Base-by-base conservation (phyloP, 148 eudicot species). In the Camellia granthamiana region DNA sequence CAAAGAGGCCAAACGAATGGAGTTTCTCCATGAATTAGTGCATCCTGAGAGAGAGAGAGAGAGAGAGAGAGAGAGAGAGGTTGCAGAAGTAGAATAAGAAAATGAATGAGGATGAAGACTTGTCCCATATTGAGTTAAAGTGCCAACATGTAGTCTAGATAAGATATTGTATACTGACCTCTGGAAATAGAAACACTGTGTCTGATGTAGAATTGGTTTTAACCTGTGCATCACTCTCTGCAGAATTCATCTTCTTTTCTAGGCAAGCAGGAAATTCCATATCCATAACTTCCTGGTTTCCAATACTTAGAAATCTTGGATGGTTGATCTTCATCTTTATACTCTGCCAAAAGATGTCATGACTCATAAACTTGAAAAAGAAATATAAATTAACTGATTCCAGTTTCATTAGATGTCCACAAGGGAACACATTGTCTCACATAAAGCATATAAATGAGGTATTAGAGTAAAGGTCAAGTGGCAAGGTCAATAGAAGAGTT, bases 1-100 rank as follows among this genome's bases (percentile, higher is more conserved):
- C 97, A 96, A 52, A 93, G 86, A 63, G 99, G 97, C 97, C 94
- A 96, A 54, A 64, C 75, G 82, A 96, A 81, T 65, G 97, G 94
- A 78, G 84, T 83, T 58, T 82, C 86, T 71, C 88, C 89, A 77
- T 85, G 85, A 81, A 91, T 85, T 19, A 80, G 70, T 58, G 87
- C 84, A 80, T 90, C 87, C 98, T 93, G 85, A 38, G 78, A 85
- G n/a, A n/a, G n/a, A n/a, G 70, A 30, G n/a, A 69, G 52, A 5
- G 30, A 15, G 41, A 18, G 63, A 80, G 68, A 47, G 3, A 15
- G 76, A 18, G 38, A 30, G 38, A 30, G 38, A 30, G 38, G 38
- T 30, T 30, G 5, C 4, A 30, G 12, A 72, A 5, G 14, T 62
- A 1, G 61, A 47, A 43, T 15, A 14, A 58, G 72, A 59, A 63